Evolutionary conservation across 2,329 filamentous ascomycete species (phyloP), one percentile per base, ranked within the genome.

Genomic region (Colletotrichum lini): DNA sequence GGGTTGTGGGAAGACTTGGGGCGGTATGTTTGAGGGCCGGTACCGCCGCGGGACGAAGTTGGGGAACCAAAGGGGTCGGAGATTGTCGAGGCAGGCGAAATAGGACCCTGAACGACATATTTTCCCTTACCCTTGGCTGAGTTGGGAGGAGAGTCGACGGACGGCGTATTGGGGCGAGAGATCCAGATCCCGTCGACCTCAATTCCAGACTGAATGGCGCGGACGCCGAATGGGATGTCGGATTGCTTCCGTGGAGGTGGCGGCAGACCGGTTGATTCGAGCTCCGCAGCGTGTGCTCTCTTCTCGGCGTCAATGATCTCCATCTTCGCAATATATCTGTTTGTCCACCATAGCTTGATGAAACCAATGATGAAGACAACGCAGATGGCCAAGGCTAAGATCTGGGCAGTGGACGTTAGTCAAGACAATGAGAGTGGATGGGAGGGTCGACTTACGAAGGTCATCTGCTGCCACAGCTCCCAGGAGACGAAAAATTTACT

Each of bases 391-490:
- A 89, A 89, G 47, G 86, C 93, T 59, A 97, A 87, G 40, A 94
- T 88, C 94, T 97, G 74, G 13, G 30, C 66, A 10, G 30, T 23
- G 18, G 2, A 6, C 18, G 44, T 18, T 18, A n/a, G 15, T 10
- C 40, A 40, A 15, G 23, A n/a, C 15, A 13, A 40, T 3, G 12
- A 30, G 18, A 61, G 79, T 60, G 15, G 7, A 3, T 40, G 12
- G 42, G 35, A 10, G 35, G 40, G 18, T 13, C 8, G 40, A 87
- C 93, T 86, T 84, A 97, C 95, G 84, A 97, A 94, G 64, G 91
- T 93, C 91, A 98, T 91, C 84, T 97, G 91, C 86, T 96, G 90
- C 95, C 95, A 98, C 77, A 96, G 84, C 75, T 88, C 84, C 95
- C 94, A 97, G 60, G 83, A 86, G 52, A 85, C 77, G 81, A 93